Conservation (phyloP, 2,329 filamentous ascomycete genomes). For the Diaporthe sp. region DNA sequence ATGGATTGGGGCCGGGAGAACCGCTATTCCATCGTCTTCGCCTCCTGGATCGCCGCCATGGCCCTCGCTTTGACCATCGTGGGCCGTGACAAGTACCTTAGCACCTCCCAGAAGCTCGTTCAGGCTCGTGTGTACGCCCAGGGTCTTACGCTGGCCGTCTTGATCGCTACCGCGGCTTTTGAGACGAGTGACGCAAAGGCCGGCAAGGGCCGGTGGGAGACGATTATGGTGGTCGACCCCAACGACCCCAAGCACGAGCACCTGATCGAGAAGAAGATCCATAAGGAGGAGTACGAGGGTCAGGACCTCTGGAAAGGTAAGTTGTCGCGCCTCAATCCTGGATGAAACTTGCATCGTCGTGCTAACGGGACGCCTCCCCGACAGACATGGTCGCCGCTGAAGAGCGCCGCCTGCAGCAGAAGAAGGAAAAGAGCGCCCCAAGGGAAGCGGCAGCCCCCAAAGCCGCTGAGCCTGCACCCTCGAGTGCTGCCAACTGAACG, state of each 20-base stretch:
- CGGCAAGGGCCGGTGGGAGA: slow-evolving; percentile 86
- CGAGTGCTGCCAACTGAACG: slow-evolving; percentile 23
- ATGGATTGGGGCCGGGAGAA: slow-evolving; percentile 82
- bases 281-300: slow-evolving; percentile 87
- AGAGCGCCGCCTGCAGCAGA: slow-evolving; percentile 68
- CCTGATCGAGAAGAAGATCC: slow-evolving; percentile 86
- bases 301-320: slow-evolving; percentile 94
- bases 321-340: slow-evolving; percentile 46
- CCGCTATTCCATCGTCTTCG: slow-evolving; percentile 88
- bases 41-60: slow-evolving; percentile 86
- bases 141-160: slow-evolving; percentile 85
- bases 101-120: slow-evolving; percentile 86
- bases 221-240: slow-evolving; percentile 82
- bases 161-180: slow-evolving; percentile 85
- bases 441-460: slow-evolving; percentile 40
- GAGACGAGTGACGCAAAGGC: slow-evolving; percentile 83
- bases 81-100: slow-evolving; percentile 80
- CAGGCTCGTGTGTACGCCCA: slow-evolving; percentile 96
- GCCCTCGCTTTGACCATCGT: slow-evolving; percentile 80
- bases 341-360: neutral
- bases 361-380: slow-evolving; percentile 37
- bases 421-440: slow-evolving; percentile 51
- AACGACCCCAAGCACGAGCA: slow-evolving; percentile 86
- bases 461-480: slow-evolving; percentile 38
- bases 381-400: slow-evolving; percentile 86